Percentiles rank a stretch among this genome's conserved stretches.
Evolutionary conservation across 2,329 filamentous ascomycete genomes (phyloP).

Genomic region (Diplocarpon mali): DNA sequence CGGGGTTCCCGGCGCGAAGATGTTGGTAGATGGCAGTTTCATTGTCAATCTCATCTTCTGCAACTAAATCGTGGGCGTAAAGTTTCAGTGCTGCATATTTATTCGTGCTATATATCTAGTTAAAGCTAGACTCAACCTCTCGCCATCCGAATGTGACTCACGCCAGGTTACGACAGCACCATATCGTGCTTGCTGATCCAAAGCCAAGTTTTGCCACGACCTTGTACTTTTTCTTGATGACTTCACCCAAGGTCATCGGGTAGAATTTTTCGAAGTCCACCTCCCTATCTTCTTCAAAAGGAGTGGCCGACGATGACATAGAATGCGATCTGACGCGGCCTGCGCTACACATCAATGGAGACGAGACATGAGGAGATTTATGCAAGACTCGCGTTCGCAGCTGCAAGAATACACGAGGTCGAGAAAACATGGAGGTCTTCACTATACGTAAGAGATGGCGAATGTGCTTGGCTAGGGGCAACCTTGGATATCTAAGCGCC

Average conservation of each 20-base stretch:
- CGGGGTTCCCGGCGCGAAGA: constrained; percentile 14
- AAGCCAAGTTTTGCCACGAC: constrained; percentile 34
- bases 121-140: constrained; percentile 11
- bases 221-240: constrained; percentile 27
- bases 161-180: constrained; percentile 32
- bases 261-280: constrained; percentile 18
- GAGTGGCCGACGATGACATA: constrained; percentile 13
- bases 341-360: constrained; percentile 12
- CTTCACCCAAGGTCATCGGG: constrained; percentile 18
- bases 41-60: constrained; percentile 19
- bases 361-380: constrained; percentile 15
- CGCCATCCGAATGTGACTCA: constrained; percentile 12
- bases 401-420: constrained; percentile 14
- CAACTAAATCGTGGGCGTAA: constrained; percentile 18
- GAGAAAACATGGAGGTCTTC: constrained; percentile 6
- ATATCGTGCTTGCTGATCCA: constrained; percentile 25
- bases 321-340: constrained; percentile 12
- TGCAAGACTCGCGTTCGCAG: constrained; percentile 15
- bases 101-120: constrained; percentile 19
- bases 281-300: constrained; percentile 20
- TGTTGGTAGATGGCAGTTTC: constrained; percentile 19
- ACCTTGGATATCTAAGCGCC: too few species aligned
- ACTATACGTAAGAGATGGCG: too few species aligned
- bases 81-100: constrained; percentile 19
- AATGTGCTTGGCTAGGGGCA: too few species aligned